These are phyloP conservation scores for Flaveria ramosissima DNA, from an alignment of 129 eudicot species.

Conservation along the genomic window DNA sequence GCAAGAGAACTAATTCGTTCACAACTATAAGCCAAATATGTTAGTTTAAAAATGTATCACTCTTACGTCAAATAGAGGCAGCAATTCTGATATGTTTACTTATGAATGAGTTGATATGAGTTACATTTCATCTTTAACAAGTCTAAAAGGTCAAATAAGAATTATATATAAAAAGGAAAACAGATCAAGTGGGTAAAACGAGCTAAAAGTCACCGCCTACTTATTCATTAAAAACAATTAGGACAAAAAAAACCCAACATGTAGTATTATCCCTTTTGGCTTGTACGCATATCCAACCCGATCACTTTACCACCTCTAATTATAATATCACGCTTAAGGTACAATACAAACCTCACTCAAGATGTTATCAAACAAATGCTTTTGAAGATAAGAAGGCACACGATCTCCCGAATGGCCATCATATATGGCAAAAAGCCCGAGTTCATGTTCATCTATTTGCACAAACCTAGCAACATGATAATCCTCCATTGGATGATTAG, in stretches of 20 bases:
- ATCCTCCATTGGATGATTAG: constrained; percentile 80
- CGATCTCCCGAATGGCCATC: constrained; percentile 69
- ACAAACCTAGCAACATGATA: constrained; percentile 70
- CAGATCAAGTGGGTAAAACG: background rate
- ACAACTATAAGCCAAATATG: constrained; percentile 2
- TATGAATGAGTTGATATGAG: background rate
- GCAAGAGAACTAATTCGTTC: background rate
- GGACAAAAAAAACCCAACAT: background rate
- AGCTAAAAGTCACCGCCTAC: background rate
- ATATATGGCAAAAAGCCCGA: constrained; percentile 70
- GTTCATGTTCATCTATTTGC: constrained; percentile 52
- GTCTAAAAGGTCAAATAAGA: background rate
- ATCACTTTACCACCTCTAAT: background rate
- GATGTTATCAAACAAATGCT: constrained; percentile 63
- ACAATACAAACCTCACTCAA: constrained; percentile 53
- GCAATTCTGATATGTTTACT: background rate
- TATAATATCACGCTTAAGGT: background rate
- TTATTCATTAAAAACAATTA: background rate
- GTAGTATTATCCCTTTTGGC: background rate
- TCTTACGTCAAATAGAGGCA: background rate
- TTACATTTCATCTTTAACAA: no score
- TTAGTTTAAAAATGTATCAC: background rate
- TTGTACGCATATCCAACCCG: background rate
- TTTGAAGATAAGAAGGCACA: constrained; percentile 69
- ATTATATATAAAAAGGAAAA: background rate